Evolutionary conservation across 2,329 filamentous ascomycete genomes (phyloP).

Genomic region (Aspergillus sp.): DNA sequence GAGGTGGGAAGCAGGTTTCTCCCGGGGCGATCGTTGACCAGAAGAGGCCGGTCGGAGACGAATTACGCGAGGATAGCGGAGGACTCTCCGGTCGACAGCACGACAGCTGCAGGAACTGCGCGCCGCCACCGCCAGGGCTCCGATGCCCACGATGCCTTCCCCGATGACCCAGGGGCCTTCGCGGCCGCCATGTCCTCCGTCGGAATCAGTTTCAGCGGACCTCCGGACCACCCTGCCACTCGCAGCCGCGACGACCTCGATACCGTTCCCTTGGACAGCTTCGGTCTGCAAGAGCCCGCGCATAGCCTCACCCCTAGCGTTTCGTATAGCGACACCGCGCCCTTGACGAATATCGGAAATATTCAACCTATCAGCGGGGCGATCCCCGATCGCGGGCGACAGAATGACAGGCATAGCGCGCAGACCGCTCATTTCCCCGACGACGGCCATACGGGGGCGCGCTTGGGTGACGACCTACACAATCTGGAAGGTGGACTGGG

Average conservation of each 20-base stretch:
- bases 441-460: slow-evolving; percentile 39
- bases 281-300: slow-evolving; percentile 46
- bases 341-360: slow-evolving; percentile 56
- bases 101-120: slow-evolving; percentile 21
- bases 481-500: slow-evolving; percentile 60
- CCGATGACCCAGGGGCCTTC: slow-evolving; percentile 41
- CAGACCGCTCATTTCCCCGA: neutral
- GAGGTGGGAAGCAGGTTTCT: slow-evolving; percentile 45
- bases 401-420: neutral
- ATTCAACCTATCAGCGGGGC: slow-evolving; percentile 58
- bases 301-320: slow-evolving; percentile 56
- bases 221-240: slow-evolving; percentile 18
- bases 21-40: slow-evolving; percentile 42
- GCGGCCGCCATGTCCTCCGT: slow-evolving; percentile 44
- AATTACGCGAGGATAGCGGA: slow-evolving; percentile 56
- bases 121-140: slow-evolving; percentile 17
- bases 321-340: slow-evolving; percentile 56
- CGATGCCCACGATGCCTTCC: slow-evolving; percentile 28
- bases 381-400: slow-evolving; percentile 22
- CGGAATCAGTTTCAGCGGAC: slow-evolving; percentile 41
- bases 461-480: slow-evolving; percentile 61
- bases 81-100: slow-evolving; percentile 45
- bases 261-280: slow-evolving; percentile 29
- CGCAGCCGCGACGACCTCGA: slow-evolving; percentile 30
- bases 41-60: slow-evolving; percentile 39